Evolutionary conservation across 2,329 filamentous ascomycete genomes (phyloP), one percentile per base, ranked within the genome.

Genomic region (Aspergillus piperis): DNA sequence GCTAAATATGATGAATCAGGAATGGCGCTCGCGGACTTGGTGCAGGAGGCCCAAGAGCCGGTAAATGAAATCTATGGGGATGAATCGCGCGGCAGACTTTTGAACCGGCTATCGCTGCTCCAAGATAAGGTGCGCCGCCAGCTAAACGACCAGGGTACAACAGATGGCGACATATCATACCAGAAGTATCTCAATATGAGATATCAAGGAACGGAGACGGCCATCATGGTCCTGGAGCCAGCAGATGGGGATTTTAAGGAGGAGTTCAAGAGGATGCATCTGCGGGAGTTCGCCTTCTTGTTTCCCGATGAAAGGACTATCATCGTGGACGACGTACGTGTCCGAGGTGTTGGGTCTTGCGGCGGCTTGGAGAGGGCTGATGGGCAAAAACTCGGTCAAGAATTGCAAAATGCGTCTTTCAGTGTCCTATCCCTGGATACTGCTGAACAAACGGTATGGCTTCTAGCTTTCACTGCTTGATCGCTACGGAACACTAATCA

Each of bases 201-300:
- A 49, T 82, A 81, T 53, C 75, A 78, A 52, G 79, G 80, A 19
- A 80, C 75, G 13, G 78, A 81, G 58, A 80, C 77, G 1, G 74
- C 71, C 3, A 66, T 82, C 8, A 77, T 78, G 70, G 76, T 82
- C 3, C 65, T 73, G 0, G 67, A 71, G 8, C 73, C 76, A 3
- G 62, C 61, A 3, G 70, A 77, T 17, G 70, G 70, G 8, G 70
- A 79, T 53, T 81, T 78, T 55, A 71, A 68, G 0, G 58, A 64
- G 4, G 75, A 75, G 0, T 80, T 82, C 51, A 67, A 68, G 19
- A 66, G 66, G 0, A 68, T 72, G 21, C 79, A 82, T 56, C 58
- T 75, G 13, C 70, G 76, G 13, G 77, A 81, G 56, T 78, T 81
- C 55, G 74, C 75, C 1, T 81, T 82, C 60, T 72, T 72, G 2